These are phyloP conservation scores for Arabis hirsuta DNA, from an alignment of 345 rosid genomes.

Conservation along the genomic window DNA sequence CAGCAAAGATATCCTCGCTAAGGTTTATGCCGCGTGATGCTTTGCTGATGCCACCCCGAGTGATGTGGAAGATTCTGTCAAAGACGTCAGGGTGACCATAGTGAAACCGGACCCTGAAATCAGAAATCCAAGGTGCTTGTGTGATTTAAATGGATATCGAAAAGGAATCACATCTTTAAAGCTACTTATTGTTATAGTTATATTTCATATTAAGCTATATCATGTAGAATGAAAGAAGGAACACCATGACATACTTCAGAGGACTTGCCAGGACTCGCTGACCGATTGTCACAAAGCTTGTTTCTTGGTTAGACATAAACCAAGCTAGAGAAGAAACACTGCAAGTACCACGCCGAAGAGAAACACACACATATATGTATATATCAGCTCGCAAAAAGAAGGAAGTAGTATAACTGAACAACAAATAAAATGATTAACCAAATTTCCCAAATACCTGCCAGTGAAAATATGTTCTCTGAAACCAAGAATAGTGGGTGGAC, in stretches of 20 bases:
- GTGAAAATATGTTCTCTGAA: slow-evolving; percentile 97
- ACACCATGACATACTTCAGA: slow-evolving; percentile 61
- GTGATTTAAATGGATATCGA: neutral
- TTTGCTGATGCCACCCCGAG: slow-evolving; percentile 98
- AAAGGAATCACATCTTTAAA: slow-evolving; percentile 16
- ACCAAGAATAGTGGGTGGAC: slow-evolving; percentile 90
- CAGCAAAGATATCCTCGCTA: slow-evolving; percentile 99
- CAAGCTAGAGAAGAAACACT: slow-evolving; percentile 98
- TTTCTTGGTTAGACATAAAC: slow-evolving; percentile 99
- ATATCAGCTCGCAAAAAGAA: slow-evolving; percentile 17
- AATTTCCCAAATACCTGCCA: slow-evolving; percentile 66
- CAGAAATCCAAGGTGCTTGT: slow-evolving; percentile 20
- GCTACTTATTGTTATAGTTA: neutral
- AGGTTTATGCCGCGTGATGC: slow-evolving; percentile 94
- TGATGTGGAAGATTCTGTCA: slow-evolving; percentile 90
- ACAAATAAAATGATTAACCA: neutral
- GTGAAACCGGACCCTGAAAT: slow-evolving; percentile 89
- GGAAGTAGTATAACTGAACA: neutral
- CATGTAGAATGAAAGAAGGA: slow-evolving; percentile 17
- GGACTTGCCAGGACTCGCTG: slow-evolving; percentile 99
- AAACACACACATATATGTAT: slow-evolving; percentile 29
- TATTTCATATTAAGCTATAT: slow-evolving; percentile 9
- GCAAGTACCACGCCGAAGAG: slow-evolving; percentile 37
- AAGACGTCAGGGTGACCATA: slow-evolving; percentile 98
- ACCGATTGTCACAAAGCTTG: slow-evolving; percentile 95